These are phyloP conservation scores for Imleria badia DNA, from an alignment of 768 basidiomycete genomes.

Conservation along the genomic window DNA sequence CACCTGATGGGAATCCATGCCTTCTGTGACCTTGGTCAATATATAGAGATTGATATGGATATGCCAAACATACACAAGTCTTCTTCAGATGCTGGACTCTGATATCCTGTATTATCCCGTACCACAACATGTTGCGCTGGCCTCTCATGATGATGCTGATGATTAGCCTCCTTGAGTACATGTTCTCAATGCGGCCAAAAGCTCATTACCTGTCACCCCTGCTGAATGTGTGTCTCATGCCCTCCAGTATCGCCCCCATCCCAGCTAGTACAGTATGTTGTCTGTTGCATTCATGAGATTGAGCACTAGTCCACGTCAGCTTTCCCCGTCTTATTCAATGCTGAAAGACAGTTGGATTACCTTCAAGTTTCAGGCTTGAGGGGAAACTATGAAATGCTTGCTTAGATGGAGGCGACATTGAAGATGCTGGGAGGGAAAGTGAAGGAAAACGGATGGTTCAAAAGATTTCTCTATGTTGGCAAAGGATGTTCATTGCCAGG, in stretches of 20 bases:
- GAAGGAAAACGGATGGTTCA: too few relatives aligned
- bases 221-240: not conserved
- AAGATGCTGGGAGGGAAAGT: too few relatives aligned
- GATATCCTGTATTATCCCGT: not conserved
- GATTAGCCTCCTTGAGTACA: too few relatives aligned
- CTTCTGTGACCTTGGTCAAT: not conserved
- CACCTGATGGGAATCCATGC: not conserved
- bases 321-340: too few relatives aligned
- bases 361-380: not conserved
- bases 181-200: too few relatives aligned
- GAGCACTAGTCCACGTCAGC: not conserved
- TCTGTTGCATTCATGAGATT: not conserved
- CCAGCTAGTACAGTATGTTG: not conserved
- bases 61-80: not conserved
- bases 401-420: too few relatives aligned
- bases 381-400: not conserved
- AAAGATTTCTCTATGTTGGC: too few relatives aligned
- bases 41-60: too few relatives aligned
- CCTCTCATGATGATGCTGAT: not conserved
- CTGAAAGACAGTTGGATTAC: not conserved
- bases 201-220: not conserved
- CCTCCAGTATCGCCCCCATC: not conserved
- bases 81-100: not conserved
- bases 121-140: not conserved
- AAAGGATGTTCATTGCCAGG: too few relatives aligned